Evolutionary conservation across 805 yeast species (phyloP).

Genomic region (Nematodospora valgi): DNA sequence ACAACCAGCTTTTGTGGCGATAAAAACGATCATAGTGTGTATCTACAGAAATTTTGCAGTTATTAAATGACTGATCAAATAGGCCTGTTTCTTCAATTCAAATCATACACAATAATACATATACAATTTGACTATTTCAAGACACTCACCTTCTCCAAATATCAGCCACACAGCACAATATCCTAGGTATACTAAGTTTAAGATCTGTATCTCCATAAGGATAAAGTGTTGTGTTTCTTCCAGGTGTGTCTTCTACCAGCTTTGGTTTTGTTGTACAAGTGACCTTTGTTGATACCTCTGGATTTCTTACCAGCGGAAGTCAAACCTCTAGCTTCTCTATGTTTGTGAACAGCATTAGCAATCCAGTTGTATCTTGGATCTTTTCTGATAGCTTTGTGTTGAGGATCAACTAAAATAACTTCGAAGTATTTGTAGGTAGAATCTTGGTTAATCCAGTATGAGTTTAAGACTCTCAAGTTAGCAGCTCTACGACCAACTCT

Average conservation of each 20-base stretch:
- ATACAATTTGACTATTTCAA: too few relatives aligned
- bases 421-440: conserved; percentile 99
- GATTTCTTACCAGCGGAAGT: conserved; percentile 98
- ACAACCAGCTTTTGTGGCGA: too few relatives aligned
- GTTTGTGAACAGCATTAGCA: conserved; percentile 99
- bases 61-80: too few relatives aligned
- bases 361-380: conserved; percentile 99
- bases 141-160: too few relatives aligned
- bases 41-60: too few relatives aligned
- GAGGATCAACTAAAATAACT: conserved; percentile 96
- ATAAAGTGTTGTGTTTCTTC: conserved; percentile 98
- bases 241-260: conserved; percentile 99
- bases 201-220: conserved; percentile 99
- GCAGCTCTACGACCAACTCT: conserved; percentile 99
- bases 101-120: too few relatives aligned
- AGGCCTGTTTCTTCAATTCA: too few relatives aligned
- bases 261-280: conserved; percentile 95
- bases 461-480: conserved; percentile 98
- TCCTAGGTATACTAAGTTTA: too few relatives aligned
- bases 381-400: conserved; percentile 98
- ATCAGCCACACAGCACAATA: too few relatives aligned
- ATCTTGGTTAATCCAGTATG: conserved; percentile 99
- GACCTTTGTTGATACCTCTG: conserved; percentile 99
- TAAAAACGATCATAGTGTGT: too few relatives aligned
- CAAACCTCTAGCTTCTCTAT: conserved; percentile 99